Evolutionary conservation across 176 grass and related monocot species (phyloP), one percentile per base, ranked within the genome.

Genomic region (Puccinellia tenuiflora): DNA sequence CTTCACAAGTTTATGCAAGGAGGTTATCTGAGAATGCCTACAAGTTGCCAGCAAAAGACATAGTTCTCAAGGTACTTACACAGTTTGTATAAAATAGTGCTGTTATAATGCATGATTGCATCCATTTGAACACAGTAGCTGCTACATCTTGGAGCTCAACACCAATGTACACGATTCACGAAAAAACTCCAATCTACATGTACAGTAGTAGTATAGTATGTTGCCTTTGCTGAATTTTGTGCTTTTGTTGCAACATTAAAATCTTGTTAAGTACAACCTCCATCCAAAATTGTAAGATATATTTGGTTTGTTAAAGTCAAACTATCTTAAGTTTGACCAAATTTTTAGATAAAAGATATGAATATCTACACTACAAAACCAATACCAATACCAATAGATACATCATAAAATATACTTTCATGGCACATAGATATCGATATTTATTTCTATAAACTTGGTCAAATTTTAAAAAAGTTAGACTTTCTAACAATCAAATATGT

Each of bases 1-100:
- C 90, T 15, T 91, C 88, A 63, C 83, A 84, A 81, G 96, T 95
- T 93, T 61, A 69, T 57, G 81, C 69, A 67, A 91, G 83, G 84
- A 88, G 50, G 40, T 67, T 64, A 69, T 78, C 75, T 59, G 52
- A 76, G 28, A 34, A 40, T 33, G 24, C 39, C 17, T 82, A 64
- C 79, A 85, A 62, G 21, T 90, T 43, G 88, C 20, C 53, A 73
- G 73, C 78, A 82, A 90, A 87, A 56, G 68, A 70, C 15, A 53
- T 57, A 43, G 51, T 84, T 61, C 57, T 79, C 14, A 87, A 90
- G 85, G 85, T 90, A 83, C 25, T 34, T 42, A 15, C 59, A 21
- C 60, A 56, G 57, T 79, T 46, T 20, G n/a, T 77, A 52, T 76
- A 51, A 63, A 62, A 29, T 33, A 51, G 40, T 62, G 43, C 31